Evolutionary conservation across 2,329 filamentous ascomycete genomes (phyloP).

Genomic region (Trichophyton rubrum): DNA sequence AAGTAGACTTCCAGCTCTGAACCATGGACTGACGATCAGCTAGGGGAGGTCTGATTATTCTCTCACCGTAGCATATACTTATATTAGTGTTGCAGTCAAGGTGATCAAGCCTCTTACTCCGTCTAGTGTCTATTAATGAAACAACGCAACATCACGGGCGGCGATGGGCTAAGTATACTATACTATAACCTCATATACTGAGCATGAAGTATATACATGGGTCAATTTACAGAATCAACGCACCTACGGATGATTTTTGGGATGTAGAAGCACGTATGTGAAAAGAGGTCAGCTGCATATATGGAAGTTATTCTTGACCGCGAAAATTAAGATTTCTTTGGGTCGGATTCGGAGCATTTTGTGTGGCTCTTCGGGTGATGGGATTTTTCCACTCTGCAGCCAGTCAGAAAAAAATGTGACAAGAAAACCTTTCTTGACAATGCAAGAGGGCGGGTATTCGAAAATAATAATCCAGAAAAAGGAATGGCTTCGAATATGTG

Average conservation of each 20-base stretch:
- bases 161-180: neutral
- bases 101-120: neutral
- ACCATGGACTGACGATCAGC: neutral
- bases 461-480: neutral
- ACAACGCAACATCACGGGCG: neutral
- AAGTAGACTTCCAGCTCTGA: neutral
- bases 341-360: neutral
- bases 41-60: neutral
- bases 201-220: neutral
- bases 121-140: neutral
- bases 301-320: neutral
- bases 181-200: neutral
- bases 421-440: neutral
- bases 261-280: neutral
- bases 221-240: neutral
- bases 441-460: neutral
- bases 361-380: neutral
- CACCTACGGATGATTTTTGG: neutral
- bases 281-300: constrained; percentile 1
- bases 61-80: neutral
- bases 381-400: neutral
- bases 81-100: neutral
- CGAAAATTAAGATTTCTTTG: neutral
- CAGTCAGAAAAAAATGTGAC: neutral
- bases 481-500: neutral